phyloP scores from a whole-genome alignment of 2,329 filamentous ascomycete genomes.

The Clarireedia monteithiana region DNA sequence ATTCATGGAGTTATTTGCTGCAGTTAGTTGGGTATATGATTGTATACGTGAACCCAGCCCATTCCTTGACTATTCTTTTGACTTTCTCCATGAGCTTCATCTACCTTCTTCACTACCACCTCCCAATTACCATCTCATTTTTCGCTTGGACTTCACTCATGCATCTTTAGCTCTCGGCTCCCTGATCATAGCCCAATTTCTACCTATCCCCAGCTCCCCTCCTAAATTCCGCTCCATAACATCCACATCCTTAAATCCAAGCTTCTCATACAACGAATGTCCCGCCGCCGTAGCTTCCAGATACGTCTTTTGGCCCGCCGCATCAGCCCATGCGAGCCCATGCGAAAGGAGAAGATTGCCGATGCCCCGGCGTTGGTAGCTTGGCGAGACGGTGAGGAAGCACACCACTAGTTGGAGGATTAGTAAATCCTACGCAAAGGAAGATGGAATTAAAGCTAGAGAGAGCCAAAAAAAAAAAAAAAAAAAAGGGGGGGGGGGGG shows the following conservation, averaged over 20 bases:
- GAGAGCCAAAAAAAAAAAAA: too few relatives aligned
- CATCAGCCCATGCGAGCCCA: slow-evolving; percentile 32
- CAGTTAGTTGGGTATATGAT: too few relatives aligned
- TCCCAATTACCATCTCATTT: background rate
- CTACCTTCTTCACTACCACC: background rate
- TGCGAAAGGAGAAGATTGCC: slow-evolving; percentile 30
- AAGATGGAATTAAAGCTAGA: background rate
- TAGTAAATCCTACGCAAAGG: background rate
- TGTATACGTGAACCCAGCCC: too few relatives aligned
- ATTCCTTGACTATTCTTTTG: background rate
- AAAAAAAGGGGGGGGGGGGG: too few relatives aligned
- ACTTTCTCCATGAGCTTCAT: too few relatives aligned
- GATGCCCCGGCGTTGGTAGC: slow-evolving; percentile 31
- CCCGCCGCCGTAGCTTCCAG: slow-evolving; percentile 34
- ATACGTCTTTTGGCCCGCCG: slow-evolving; percentile 17
- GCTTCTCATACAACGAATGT: slow-evolving; percentile 32
- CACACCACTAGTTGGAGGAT: slow-evolving; percentile 27
- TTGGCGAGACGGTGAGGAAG: slow-evolving; percentile 31
- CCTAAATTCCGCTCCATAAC: slow-evolving; percentile 26
- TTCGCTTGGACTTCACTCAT: background rate
- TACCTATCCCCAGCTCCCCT: slow-evolving; percentile 18
- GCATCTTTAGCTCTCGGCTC: slow-evolving; percentile 12
- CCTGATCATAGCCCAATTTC: slow-evolving; percentile 23
- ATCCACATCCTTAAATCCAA: slow-evolving; percentile 33
- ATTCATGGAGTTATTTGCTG: too few relatives aligned